phyloP scores from a whole-genome alignment of 495 filamentous ascomycete genomes.

The Tuber indicum region DNA sequence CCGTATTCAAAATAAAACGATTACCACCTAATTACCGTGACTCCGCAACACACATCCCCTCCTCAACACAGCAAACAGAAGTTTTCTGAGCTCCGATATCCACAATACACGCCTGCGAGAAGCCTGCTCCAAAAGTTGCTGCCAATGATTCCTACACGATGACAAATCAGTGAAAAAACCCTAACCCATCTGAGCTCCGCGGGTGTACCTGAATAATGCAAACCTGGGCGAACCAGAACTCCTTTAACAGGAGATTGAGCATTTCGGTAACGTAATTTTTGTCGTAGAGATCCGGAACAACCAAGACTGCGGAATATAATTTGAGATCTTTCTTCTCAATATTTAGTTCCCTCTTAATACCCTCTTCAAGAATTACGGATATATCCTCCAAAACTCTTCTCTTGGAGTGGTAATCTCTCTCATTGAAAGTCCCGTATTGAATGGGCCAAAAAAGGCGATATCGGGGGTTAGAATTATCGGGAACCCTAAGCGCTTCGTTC shows the following conservation, averaged over 20 bases:
- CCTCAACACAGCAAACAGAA: constrained; percentile 93
- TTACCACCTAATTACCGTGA: constrained; percentile 50
- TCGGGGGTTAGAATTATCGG: constrained; percentile 79
- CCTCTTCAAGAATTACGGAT: constrained; percentile 74
- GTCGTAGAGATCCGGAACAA: constrained; percentile 95
- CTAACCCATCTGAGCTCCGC: constrained; percentile 17
- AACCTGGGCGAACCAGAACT: constrained; percentile 78
- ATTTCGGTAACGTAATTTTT: constrained; percentile 79
- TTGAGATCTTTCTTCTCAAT: constrained; percentile 71
- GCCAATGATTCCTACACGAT: constrained; percentile 65
- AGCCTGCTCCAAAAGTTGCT: constrained; percentile 92
- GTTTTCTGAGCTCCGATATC: constrained; percentile 98
- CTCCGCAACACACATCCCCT: constrained; percentile 88
- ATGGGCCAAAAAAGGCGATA: constrained; percentile 93
- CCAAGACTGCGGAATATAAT: constrained; percentile 84
- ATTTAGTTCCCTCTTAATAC: constrained; percentile 73
- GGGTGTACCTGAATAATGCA: constrained; percentile 68
- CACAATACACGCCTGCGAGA: constrained; percentile 84
- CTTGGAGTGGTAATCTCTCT: constrained; percentile 73
- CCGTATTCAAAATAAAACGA: neutral
- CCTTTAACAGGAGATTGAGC: constrained; percentile 75
- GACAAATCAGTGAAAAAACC: constrained; percentile 13
- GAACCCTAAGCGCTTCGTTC: constrained; percentile 71
- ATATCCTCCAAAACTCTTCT: constrained; percentile 76
- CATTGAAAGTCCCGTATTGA: constrained; percentile 78